Evolutionary conservation across 1,139 yeast species (phyloP).

Genomic region (Sugiyamaella grinbergsii): DNA sequence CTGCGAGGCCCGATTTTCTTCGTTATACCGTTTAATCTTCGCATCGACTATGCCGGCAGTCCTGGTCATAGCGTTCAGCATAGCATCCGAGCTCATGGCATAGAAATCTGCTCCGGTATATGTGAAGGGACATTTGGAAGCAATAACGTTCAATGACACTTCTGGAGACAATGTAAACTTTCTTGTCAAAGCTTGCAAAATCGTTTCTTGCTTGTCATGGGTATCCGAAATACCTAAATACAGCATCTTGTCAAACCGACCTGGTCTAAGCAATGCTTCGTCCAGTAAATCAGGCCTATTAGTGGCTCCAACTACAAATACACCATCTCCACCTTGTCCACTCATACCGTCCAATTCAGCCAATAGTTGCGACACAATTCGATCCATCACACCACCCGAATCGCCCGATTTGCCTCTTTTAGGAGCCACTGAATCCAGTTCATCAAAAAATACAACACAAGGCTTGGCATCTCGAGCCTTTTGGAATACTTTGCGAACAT

Average conservation of each 20-base stretch:
- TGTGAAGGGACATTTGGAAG: conserved; percentile 77
- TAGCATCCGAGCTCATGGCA: conserved; percentile 91
- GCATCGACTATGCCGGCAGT: conserved; percentile 75
- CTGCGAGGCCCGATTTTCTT: conserved; percentile 39
- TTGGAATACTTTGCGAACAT: conserved; percentile 91
- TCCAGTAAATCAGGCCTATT: conserved; percentile 93
- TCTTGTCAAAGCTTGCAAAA: conserved; percentile 83
- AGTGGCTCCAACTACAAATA: conserved; percentile 96
- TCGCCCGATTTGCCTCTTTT: conserved; percentile 98
- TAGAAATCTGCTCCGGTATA: conserved; percentile 98
- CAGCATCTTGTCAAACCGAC: conserved; percentile 92
- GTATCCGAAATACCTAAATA: conserved; percentile 93
- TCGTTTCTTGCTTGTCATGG: conserved; percentile 81
- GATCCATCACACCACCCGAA: conserved; percentile 98
- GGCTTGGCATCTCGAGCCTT: conserved; percentile 95
- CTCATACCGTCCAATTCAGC: conserved; percentile 98
- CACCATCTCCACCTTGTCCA: conserved; percentile 83
- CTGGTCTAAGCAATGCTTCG: conserved; percentile 92
- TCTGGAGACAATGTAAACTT: conserved; percentile 64
- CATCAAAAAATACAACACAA: conserved; percentile 96
- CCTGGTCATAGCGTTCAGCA: conserved; percentile 93
- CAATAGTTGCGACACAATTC: conserved; percentile 90
- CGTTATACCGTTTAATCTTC: conserved; percentile 60
- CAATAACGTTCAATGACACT: conserved; percentile 63
- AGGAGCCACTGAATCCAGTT: conserved; percentile 92